Evolutionary conservation across 805 yeast species (phyloP).

Genomic region (Candida sonorensis): DNA sequence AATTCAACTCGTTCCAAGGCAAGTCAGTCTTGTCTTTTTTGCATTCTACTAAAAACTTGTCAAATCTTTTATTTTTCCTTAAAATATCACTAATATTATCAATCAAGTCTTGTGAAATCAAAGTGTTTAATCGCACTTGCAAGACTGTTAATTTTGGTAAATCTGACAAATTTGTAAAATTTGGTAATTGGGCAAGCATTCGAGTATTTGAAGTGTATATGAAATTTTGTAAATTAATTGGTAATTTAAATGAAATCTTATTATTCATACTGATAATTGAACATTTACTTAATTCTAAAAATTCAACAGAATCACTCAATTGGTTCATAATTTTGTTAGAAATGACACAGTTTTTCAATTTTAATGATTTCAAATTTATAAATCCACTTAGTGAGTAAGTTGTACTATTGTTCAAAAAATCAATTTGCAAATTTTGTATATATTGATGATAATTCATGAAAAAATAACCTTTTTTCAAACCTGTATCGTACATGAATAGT

Average conservation of each 20-base stretch:
- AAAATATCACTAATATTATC: not conserved
- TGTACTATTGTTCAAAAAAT: conserved; percentile 1
- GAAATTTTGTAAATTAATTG: not conserved
- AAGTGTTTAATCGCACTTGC: not conserved
- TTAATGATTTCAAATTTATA: not conserved
- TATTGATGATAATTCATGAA: not conserved
- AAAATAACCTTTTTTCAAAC: not conserved
- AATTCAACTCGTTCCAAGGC: not conserved
- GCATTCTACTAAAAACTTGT: conserved; percentile 1
- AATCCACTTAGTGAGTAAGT: not conserved
- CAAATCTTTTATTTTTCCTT: not conserved
- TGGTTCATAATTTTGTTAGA: not conserved
- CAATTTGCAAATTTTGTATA: conserved; percentile 2
- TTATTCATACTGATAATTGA: conserved; percentile 1
- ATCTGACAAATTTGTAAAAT: not conserved
- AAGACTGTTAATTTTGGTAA: not conserved
- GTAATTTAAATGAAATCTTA: conserved; percentile 1
- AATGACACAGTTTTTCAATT: conserved; percentile 3
- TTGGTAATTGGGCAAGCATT: conserved; percentile 1
- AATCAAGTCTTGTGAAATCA: conserved; percentile 1
- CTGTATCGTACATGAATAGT: conserved; percentile 2
- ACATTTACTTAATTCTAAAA: conserved; percentile 2
- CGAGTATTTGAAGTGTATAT: not conserved
- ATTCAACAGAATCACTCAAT: not conserved
- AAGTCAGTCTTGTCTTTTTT: not conserved